These are phyloP conservation scores for Phoenix dactylifera DNA, from an alignment of 176 grass and related monocot species.

Conservation along the genomic window DNA sequence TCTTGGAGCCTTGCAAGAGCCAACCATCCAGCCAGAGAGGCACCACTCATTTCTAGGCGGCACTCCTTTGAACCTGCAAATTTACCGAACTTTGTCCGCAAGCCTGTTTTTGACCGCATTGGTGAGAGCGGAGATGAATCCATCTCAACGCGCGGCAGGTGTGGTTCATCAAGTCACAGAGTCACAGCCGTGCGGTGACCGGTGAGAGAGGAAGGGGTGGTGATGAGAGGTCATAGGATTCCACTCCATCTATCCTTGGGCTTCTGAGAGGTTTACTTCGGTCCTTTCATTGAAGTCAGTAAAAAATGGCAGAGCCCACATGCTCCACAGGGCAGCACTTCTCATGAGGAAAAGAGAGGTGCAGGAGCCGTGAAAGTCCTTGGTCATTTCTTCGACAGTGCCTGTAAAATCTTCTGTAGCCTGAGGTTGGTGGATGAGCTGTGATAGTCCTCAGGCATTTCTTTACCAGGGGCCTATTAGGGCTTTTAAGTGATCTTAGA, in stretches of 20 bases:
- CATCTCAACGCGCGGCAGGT: no score
- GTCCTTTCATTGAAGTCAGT: no score
- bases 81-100: constrained; percentile 44
- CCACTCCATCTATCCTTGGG: no score
- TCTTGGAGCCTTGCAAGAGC: constrained; percentile 7
- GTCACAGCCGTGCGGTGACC: no score
- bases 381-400: constrained; percentile 17
- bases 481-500: constrained; percentile 23
- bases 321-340: constrained; percentile 1
- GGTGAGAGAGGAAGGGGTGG: no score
- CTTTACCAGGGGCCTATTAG: constrained; percentile 13
- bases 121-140: constrained; percentile 36
- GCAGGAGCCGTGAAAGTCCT: constrained; percentile 16
- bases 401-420: no score
- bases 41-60: constrained; percentile 41
- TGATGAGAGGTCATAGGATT: no score
- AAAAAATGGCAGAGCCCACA: constrained; percentile 21
- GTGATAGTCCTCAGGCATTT: no score
- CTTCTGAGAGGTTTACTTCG: no score
- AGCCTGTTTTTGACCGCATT: constrained; percentile 61
- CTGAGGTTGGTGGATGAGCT: no score
- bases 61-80: constrained; percentile 47
- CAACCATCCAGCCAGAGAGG: constrained; percentile 30
- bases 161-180: no score
- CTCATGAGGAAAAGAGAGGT: constrained; percentile 22